These are phyloP conservation scores for Pestalotiopsis sp. DNA, from an alignment of 2,329 filamentous ascomycete species.

Conservation along the genomic window DNA sequence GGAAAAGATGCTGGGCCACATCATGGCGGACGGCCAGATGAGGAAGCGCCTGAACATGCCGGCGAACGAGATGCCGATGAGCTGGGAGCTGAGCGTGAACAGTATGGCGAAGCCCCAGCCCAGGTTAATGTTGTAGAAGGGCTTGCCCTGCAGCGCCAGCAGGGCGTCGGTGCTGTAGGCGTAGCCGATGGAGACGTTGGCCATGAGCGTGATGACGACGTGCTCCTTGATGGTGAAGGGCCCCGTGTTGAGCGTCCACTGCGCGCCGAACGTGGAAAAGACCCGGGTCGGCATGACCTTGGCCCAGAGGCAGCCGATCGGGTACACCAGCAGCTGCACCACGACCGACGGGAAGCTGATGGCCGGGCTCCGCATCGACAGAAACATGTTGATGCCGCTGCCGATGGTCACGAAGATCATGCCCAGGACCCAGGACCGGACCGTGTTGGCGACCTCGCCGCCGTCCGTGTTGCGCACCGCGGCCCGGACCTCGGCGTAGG, in stretches of 20 bases:
- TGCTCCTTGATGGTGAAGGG: slow-evolving; percentile 49
- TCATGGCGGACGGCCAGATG: slow-evolving; percentile 48
- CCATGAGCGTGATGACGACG: slow-evolving; percentile 43
- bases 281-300: slow-evolving; percentile 39
- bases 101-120: slow-evolving; percentile 50
- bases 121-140: slow-evolving; percentile 41
- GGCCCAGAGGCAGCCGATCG: slow-evolving; percentile 44
- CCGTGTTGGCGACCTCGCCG: slow-evolving; percentile 41
- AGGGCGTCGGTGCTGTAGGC: slow-evolving; percentile 40
- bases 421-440: slow-evolving; percentile 45
- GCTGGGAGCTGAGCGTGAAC: slow-evolving; percentile 48
- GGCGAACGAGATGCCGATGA: slow-evolving; percentile 54
- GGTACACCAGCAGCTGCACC: slow-evolving; percentile 41
- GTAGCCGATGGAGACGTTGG: slow-evolving; percentile 38
- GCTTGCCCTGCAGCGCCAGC: slow-evolving; percentile 39
- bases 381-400: slow-evolving; percentile 37
- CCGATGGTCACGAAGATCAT: slow-evolving; percentile 43
- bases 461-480: slow-evolving; percentile 45
- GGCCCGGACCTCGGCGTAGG: slow-evolving; percentile 39
- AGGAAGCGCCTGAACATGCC: slow-evolving; percentile 50
- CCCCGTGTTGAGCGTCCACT: slow-evolving; percentile 44
- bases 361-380: slow-evolving; percentile 33
- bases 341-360: slow-evolving; percentile 39
- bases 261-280: slow-evolving; percentile 41
- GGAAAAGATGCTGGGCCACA: slow-evolving; percentile 49